Evolutionary conservation across 352 stramenopile genomes (phyloP).

Genomic region (Hyaloperonospora brassicae): DNA sequence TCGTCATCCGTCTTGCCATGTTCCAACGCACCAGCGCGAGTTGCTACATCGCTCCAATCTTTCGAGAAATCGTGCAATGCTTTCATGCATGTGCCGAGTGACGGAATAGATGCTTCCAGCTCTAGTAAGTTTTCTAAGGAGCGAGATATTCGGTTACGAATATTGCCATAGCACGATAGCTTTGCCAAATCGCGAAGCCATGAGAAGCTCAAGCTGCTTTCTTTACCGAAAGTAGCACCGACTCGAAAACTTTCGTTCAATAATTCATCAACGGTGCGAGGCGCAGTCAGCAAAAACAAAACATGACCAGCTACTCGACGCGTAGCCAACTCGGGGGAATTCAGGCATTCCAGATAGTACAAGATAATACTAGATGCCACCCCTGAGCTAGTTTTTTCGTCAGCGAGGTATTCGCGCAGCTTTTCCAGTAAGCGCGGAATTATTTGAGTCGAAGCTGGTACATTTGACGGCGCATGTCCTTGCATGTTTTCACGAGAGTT

Average conservation of each 20-base stretch:
- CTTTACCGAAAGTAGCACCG: conserved; percentile 12
- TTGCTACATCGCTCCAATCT: conserved; percentile 13
- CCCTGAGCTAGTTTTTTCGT: conserved; percentile 23
- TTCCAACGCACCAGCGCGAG: conserved; percentile 3
- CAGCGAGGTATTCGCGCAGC: conserved; percentile 45
- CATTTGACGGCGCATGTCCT: conserved; percentile 21
- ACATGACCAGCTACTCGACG: conserved; percentile 59
- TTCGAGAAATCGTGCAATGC: conserved; percentile 62
- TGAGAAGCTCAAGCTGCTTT: conserved; percentile 45
- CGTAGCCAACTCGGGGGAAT: conserved; percentile 37
- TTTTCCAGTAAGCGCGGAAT: conserved; percentile 49
- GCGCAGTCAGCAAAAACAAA: conserved; percentile 45
- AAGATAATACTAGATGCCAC: conserved; percentile 46
- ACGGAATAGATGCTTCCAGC: conserved; percentile 59
- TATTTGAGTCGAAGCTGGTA: conserved; percentile 36
- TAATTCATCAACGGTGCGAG: conserved; percentile 25
- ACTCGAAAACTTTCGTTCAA: conserved; percentile 18
- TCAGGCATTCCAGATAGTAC: conserved; percentile 69
- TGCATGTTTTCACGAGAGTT: conserved; percentile 5
- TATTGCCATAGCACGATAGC: conserved; percentile 50
- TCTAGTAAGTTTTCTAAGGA: conserved; percentile 68
- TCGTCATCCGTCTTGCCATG: conserved; percentile 18
- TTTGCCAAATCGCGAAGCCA: conserved; percentile 60
- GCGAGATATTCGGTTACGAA: conserved; percentile 51
- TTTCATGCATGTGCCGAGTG: conserved; percentile 56